phyloP scores from a whole-genome alignment of 2,329 filamentous ascomycete species.

The Penicillium psychrosexuale region DNA sequence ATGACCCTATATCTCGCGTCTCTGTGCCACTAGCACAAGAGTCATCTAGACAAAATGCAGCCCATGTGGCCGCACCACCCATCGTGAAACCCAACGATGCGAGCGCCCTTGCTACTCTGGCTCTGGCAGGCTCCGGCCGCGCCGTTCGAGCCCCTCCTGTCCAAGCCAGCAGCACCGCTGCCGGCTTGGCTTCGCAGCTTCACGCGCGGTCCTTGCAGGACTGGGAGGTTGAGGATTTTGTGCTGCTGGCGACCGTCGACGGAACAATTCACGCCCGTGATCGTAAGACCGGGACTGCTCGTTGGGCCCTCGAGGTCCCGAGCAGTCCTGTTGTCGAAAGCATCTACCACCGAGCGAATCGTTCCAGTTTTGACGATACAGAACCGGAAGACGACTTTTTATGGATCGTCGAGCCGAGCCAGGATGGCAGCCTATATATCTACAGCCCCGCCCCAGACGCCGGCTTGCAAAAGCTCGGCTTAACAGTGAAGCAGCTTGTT shows the following conservation, averaged over 20 bases:
- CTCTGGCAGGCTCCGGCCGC: constrained; percentile 72
- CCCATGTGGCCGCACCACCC: constrained; percentile 18
- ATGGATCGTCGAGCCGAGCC: constrained; percentile 91
- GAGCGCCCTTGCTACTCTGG: constrained; percentile 96
- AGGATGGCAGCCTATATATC: constrained; percentile 81
- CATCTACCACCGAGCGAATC: constrained; percentile 70
- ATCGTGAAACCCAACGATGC: constrained; percentile 58
- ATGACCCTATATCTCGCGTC: constrained; percentile 29
- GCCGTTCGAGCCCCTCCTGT: constrained; percentile 93
- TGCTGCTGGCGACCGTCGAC: constrained; percentile 99
- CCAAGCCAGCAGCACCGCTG: constrained; percentile 61
- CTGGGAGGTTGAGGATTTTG: constrained; percentile 99
- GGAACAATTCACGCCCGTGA: constrained; percentile 91
- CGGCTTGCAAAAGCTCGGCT: constrained; percentile 47
- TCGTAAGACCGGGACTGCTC: constrained; percentile 76
- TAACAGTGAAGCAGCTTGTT: constrained; percentile 71
- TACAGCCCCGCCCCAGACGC: constrained; percentile 65
- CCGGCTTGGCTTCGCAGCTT: constrained; percentile 75
- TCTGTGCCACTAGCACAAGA: constrained; percentile 27
- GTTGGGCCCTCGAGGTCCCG: constrained; percentile 76
- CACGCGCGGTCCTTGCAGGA: constrained; percentile 96
- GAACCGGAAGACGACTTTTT: constrained; percentile 74
- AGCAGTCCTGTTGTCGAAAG: constrained; percentile 90
- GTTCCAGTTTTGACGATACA: constrained; percentile 58
- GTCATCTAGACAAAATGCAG: constrained; percentile 13